phyloP scores from a whole-genome alignment of 805 yeast genomes.

The Kazachstania africana region DNA sequence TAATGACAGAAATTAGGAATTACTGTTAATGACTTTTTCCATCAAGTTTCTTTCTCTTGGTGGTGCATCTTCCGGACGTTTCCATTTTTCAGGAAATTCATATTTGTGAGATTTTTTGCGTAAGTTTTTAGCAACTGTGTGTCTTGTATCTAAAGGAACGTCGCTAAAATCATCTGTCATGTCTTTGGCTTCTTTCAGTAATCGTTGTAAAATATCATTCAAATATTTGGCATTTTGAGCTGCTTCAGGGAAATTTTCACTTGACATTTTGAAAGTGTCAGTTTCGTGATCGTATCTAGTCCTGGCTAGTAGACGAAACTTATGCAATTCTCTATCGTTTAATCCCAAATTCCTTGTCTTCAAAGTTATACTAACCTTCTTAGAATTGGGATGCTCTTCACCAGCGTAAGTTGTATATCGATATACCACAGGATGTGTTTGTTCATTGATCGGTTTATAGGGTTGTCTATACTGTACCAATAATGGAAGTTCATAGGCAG shows the following conservation, averaged over 20 bases:
- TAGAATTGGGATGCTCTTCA: constrained; percentile 45
- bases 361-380: constrained; percentile 53
- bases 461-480: constrained; percentile 63
- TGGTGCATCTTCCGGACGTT: constrained; percentile 62
- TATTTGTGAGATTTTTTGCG: constrained; percentile 30
- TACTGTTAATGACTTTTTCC: too few relatives aligned
- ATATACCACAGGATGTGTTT: constrained; percentile 46
- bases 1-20: too few relatives aligned
- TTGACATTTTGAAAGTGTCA: constrained; percentile 53
- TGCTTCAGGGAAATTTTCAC: constrained; percentile 57
- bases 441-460: constrained; percentile 39
- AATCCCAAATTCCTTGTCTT: constrained; percentile 45
- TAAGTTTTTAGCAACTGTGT: constrained; percentile 37
- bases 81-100: constrained; percentile 73
- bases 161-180: constrained; percentile 49
- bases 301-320: constrained; percentile 69
- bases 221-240: constrained; percentile 76
- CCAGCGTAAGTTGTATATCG: constrained; percentile 66
- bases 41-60: constrained; percentile 22
- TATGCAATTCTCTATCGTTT: constrained; percentile 44
- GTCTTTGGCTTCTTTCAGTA: constrained; percentile 56
- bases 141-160: constrained; percentile 74
- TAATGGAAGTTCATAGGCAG: constrained; percentile 87
- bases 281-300: constrained; percentile 55
- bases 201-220: constrained; percentile 47